Base-by-base conservation (phyloP, 495 filamentous ascomycete species). In the Tetracladium setigerum region DNA sequence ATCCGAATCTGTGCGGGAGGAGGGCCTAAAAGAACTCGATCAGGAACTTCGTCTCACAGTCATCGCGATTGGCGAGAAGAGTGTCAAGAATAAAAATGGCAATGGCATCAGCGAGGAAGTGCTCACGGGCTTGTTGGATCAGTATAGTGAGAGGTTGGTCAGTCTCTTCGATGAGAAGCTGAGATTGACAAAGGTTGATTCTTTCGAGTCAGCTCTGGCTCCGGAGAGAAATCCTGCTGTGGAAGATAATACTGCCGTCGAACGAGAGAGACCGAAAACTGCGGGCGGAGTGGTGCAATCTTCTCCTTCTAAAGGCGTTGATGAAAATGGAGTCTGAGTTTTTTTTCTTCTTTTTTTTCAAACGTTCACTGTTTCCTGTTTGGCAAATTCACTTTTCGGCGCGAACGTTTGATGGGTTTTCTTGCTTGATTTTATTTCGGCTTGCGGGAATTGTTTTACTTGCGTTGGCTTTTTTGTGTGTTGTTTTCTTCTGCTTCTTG, bases 1-100 rank as follows among this genome's bases (percentile, higher is more conserved):
- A 11, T 77, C 76, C 11, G 76, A 79, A 27, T 66, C 74, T 2
- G 78, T 89, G 33, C 73, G 74, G 24, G 67, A 79, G 11, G 83
- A 88, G 42, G 63, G 78, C 2, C 65, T 85, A 15, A 77, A 79
- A 33, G 86, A 94, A 57, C 69, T 95, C 5, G 86, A 92, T 49
- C 76, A 81, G 32, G 91, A 95, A 62, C 66, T 98, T 38, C 74
- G 79, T 1, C 72, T 89, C 18, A 94, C 89, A 0, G 74, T 81
- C 1, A 73, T 83, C 6, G 82, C 81, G 5, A 62, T 96, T 5
- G 77, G 77, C 17, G 78, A 84, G 52, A 68, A 72, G 44, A 73
- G 70, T 22, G 67, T 72, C 36, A 61, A 75, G 62, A 49, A 55
- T 15, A 72, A 69, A 44, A 27, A 27, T 7, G 22, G 22, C 22